Evolutionary conservation across 345 rosid species (phyloP).

Genomic region (Noccaea bulbosa): DNA sequence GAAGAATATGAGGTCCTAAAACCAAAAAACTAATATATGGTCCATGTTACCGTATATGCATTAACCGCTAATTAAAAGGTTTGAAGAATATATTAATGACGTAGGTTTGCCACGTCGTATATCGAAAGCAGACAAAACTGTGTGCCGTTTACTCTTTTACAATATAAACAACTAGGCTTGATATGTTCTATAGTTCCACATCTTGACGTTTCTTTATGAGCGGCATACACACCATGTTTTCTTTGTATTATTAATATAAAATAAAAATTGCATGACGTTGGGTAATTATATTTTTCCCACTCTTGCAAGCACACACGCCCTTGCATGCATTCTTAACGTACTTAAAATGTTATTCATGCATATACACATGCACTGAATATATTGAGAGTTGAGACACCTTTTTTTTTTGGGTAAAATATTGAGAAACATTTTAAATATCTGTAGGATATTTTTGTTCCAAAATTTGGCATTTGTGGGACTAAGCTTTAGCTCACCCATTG

Average conservation of each 20-base stretch:
- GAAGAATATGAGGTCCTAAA: slow-evolving; percentile 27
- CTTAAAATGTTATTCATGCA: slow-evolving; percentile 19
- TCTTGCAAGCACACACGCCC: slow-evolving; percentile 1
- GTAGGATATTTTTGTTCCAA: slow-evolving; percentile 67
- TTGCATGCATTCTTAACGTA: slow-evolving; percentile 29
- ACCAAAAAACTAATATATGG: slow-evolving; percentile 11
- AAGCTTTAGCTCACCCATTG: slow-evolving; percentile 74
- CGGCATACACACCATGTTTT: slow-evolving; percentile 30
- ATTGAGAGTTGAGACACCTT: no score
- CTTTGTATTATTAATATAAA: background rate
- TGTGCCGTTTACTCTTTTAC: slow-evolving; percentile 21
- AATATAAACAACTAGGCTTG: slow-evolving; percentile 10
- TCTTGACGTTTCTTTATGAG: slow-evolving; percentile 36
- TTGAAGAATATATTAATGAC: slow-evolving; percentile 16
- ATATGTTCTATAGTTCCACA: background rate
- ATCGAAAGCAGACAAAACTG: slow-evolving; percentile 8
- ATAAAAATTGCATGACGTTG: slow-evolving; percentile 18
- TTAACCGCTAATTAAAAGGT: slow-evolving; percentile 9
- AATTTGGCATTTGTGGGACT: slow-evolving; percentile 73
- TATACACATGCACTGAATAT: no score
- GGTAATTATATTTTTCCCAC: background rate
- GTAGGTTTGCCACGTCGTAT: slow-evolving; percentile 18
- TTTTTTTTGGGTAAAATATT: no score
- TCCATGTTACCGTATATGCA: slow-evolving; percentile 1
- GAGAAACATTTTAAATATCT: slow-evolving; percentile 18